phyloP scores from a whole-genome alignment of 2,329 filamentous ascomycete species.

The Bipolaris victoriae region DNA sequence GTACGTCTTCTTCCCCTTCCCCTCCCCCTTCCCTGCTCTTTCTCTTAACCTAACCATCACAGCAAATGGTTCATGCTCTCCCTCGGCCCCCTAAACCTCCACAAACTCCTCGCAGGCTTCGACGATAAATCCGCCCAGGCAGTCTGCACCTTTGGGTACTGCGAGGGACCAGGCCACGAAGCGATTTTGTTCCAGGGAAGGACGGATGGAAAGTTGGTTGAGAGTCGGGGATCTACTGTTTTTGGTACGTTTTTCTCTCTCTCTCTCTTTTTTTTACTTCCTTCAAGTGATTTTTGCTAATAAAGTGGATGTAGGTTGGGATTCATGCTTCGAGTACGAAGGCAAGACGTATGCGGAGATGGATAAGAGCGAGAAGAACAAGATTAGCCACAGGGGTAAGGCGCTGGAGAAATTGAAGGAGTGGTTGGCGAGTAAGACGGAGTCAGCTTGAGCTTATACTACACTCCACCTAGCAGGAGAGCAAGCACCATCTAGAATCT shows the following conservation, averaged over 20 bases:
- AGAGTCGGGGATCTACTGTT: constrained; percentile 74
- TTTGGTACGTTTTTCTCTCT: constrained; percentile 69
- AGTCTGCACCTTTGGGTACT: constrained; percentile 95
- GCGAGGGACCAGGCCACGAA: constrained; percentile 80
- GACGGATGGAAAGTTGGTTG: constrained; percentile 84
- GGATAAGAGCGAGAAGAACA: constrained; percentile 86
- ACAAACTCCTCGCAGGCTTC: constrained; percentile 88
- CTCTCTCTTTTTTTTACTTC: too few relatives aligned
- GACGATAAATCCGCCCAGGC: constrained; percentile 90
- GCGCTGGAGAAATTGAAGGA: constrained; percentile 85
- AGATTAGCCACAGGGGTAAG: constrained; percentile 86
- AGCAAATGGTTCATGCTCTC: constrained; percentile 94
- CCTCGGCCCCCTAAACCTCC: constrained; percentile 82
- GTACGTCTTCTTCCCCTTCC: constrained; percentile 59
- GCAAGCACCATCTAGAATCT: too few relatives aligned
- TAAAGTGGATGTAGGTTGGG: constrained; percentile 78
- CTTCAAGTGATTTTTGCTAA: constrained; percentile 63
- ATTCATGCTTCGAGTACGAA: constrained; percentile 92
- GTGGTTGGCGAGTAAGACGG: constrained; percentile 67
- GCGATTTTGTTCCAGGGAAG: constrained; percentile 90
- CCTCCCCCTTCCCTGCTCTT: background rate
- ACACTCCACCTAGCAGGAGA: too few relatives aligned
- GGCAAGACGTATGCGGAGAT: constrained; percentile 93
- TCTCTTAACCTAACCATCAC: background rate
- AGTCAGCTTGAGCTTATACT: constrained; percentile 15